These are phyloP conservation scores for Phytophthora foliorum DNA, from an alignment of 352 stramenopile genomes.

Conservation along the genomic window DNA sequence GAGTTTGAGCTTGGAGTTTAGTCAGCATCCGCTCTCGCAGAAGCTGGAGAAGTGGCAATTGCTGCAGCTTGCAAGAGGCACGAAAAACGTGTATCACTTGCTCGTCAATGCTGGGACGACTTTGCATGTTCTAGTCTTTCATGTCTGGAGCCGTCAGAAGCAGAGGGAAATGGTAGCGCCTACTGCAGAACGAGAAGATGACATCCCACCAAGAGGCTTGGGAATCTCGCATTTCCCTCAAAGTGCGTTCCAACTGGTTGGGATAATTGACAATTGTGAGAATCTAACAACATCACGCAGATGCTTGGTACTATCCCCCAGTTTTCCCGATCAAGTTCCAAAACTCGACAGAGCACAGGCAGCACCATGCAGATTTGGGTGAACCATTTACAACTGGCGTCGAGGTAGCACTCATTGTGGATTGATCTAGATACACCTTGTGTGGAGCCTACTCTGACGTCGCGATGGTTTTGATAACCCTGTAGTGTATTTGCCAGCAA, in stretches of 20 bases:
- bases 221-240: constrained; percentile 40
- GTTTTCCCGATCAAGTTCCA: constrained; percentile 52
- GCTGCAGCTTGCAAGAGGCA: constrained; percentile 29
- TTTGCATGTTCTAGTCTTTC: constrained; percentile 50
- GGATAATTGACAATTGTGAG: background rate
- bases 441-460: background rate
- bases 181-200: background rate
- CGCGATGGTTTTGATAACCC: constrained; percentile 1
- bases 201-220: constrained; percentile 5
- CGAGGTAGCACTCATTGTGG: constrained; percentile 23
- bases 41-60: constrained; percentile 64
- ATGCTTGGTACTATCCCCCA: constrained; percentile 52
- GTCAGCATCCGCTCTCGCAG: constrained; percentile 36
- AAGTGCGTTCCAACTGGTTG: constrained; percentile 20
- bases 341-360: constrained; percentile 8
- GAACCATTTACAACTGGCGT: constrained; percentile 11
- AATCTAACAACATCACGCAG: constrained; percentile 21
- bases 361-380: background rate
- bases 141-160: constrained; percentile 9
- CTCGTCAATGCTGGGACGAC: constrained; percentile 55
- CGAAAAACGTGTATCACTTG: constrained; percentile 47
- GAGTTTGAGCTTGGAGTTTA: constrained; percentile 54
- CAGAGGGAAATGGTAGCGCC: background rate
- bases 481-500: constrained; percentile 54
- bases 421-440: background rate